phyloP scores from a whole-genome alignment of 2,329 filamentous ascomycete genomes.

The Neofusicoccum umdonicola region DNA sequence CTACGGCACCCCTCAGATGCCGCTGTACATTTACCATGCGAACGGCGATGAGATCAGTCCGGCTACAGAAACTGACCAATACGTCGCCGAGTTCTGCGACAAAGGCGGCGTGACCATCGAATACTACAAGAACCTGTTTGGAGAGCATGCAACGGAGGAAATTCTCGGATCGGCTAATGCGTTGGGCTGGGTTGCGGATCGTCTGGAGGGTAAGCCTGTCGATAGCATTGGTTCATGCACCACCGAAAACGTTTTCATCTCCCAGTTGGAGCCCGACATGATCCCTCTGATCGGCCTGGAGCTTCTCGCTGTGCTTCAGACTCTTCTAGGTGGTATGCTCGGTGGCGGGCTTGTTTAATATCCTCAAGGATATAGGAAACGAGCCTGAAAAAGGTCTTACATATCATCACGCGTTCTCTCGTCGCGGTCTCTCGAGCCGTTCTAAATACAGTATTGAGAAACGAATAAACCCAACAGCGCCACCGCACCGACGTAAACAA shows the following conservation, averaged over 20 bases:
- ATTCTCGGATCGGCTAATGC: conserved; percentile 19
- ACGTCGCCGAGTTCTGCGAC: conserved; percentile 27
- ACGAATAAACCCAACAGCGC: not conserved
- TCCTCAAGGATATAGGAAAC: too few species aligned
- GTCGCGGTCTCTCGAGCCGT: too few species aligned
- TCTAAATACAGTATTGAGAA: too few species aligned
- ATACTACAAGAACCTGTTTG: conserved; percentile 29
- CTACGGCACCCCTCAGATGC: conserved; percentile 25
- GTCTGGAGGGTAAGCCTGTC: not conserved
- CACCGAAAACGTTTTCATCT: not conserved
- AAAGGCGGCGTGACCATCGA: conserved; percentile 21
- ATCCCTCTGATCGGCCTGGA: not conserved
- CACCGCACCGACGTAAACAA: not conserved
- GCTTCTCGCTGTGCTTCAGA: not conserved
- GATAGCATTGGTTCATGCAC: not conserved
- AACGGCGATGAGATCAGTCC: conserved; percentile 30
- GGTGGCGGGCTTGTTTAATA: not conserved
- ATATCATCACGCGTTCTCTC: too few species aligned
- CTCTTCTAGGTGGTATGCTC: not conserved
- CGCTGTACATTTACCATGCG: conserved; percentile 33
- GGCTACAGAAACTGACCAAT: conserved; percentile 26
- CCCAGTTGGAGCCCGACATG: not conserved
- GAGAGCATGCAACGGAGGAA: conserved; percentile 25
- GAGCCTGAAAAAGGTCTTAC: too few species aligned
- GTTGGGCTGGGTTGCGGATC: conserved; percentile 21